Evolutionary conservation across 495 filamentous ascomycete species (phyloP).

Genomic region (Bacidia gigantensis): DNA sequence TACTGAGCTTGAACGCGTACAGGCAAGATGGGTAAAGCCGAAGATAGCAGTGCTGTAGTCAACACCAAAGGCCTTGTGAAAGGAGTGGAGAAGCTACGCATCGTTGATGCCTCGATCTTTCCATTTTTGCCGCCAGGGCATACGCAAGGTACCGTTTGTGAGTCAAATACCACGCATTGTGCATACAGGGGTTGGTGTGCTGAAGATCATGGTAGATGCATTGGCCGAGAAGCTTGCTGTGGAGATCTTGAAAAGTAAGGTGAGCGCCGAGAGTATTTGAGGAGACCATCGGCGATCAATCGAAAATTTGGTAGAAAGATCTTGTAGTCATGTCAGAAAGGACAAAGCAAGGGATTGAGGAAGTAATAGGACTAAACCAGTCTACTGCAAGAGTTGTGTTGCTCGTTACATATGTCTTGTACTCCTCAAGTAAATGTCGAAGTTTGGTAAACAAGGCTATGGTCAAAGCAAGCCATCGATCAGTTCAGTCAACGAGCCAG

Average conservation of each 20-base stretch:
- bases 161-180: background rate
- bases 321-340: too few species aligned
- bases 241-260: background rate
- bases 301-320: too few species aligned
- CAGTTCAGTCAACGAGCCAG: too few species aligned
- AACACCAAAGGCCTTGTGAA: background rate
- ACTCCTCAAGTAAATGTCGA: too few species aligned
- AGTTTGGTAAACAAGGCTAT: too few species aligned
- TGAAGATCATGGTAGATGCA: background rate
- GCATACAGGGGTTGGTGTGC: background rate
- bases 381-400: too few species aligned
- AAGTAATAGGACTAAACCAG: too few species aligned
- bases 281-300: too few species aligned
- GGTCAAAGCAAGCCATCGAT: too few species aligned
- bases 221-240: background rate
- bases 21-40: background rate
- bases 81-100: slow-evolving; percentile 6
- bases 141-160: slow-evolving; percentile 3
- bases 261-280: too few species aligned
- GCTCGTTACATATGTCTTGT: too few species aligned
- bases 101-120: slow-evolving; percentile 1
- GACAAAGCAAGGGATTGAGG: too few species aligned
- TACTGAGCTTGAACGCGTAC: background rate
- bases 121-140: slow-evolving; percentile 2
- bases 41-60: background rate